Evolutionary conservation across 2,329 filamentous ascomycete species (phyloP), one percentile per base, ranked within the genome.

Genomic region (Sporothrix humicola): DNA sequence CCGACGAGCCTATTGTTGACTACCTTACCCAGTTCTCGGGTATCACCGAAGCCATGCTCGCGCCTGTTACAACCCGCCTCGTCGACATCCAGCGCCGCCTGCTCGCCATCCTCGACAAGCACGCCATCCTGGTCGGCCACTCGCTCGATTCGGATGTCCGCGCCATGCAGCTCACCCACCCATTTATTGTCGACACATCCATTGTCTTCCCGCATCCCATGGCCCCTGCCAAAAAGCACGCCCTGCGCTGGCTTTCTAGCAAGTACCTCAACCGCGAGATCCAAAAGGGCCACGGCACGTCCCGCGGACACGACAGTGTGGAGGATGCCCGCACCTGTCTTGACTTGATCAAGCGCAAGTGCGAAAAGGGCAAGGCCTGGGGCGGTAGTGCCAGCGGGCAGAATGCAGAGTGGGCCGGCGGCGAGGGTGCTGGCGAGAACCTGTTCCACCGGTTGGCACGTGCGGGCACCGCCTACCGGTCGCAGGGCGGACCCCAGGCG

Each of bases 341-440:
- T 15, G 95, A 98, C 78, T 90, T 99, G 1, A 90, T 98, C 66
- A 97, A 96, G 82, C 91, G 95, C 79, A 99, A 99, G 81, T 98
- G 95, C 81, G 95, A 98, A 81, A 96, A 93, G 82, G 96, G 96
- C 56, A 93, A 92, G 76, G 83, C 86, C 31, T 99, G 95, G 93
- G 96, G 94, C 50, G 92, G 91, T 0, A 69, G 73, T 0, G 69
- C 71, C 54, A 73, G n/a, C 58, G 73, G 54, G 20, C 66, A 65
- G 23, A 50, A 69, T 42, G 72, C 65, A 42, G 73, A 73, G 54
- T 72, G 73, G 56, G 74, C 75, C 5, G 76, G 76, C 70, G 89
- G 89, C 69, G 94, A 97, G 59, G 87, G 90, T 1, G 91, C 90
- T 63, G 91, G 90, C 56, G 96, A 99, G 83, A 95, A 94, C 77